Conservation (phyloP, 2,329 filamentous ascomycete genomes). For the Ceratocystis lukuohia region DNA sequence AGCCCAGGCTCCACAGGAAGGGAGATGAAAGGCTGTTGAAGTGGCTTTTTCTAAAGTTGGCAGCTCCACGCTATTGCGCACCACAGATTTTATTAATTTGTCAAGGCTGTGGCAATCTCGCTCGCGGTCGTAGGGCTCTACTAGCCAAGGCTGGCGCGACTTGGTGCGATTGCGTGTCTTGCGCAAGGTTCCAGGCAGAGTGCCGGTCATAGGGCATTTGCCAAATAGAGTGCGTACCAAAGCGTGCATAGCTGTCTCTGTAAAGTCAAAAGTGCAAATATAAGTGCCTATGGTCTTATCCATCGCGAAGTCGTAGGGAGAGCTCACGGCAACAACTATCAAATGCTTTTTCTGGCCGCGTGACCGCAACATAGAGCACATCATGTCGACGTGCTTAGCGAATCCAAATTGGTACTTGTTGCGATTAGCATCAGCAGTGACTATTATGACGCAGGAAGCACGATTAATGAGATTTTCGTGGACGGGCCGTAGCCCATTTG, state of each 20-base stretch:
- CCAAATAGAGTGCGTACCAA: conserved; percentile 75
- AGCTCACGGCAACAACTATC: conserved; percentile 84
- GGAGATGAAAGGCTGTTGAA: conserved; percentile 63
- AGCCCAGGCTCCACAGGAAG: conserved; percentile 21
- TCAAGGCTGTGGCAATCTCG: conserved; percentile 63
- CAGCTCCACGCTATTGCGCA: conserved; percentile 52
- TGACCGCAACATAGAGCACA: conserved; percentile 70
- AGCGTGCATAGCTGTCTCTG: conserved; percentile 76
- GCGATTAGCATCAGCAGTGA: conserved; percentile 86
- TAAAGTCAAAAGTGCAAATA: conserved; percentile 92
- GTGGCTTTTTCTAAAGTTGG: conserved; percentile 57
- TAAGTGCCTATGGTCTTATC: conserved; percentile 84
- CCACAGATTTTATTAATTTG: conserved; percentile 57
- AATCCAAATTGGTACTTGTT: conserved; percentile 92
- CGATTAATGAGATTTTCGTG: conserved; percentile 87
- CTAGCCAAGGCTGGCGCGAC: conserved; percentile 88
- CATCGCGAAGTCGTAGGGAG: conserved; percentile 91
- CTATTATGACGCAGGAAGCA: conserved; percentile 74
- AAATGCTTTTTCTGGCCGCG: conserved; percentile 75
- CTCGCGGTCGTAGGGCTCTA: conserved; percentile 72
- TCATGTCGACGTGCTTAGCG: conserved; percentile 91
- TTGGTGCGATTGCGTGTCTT: conserved; percentile 80
- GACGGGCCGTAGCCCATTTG: conserved; percentile 79
- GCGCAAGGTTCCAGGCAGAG: conserved; percentile 59
- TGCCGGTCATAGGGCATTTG: conserved; percentile 48